A percentile compares a stretch with the other conserved stretches of the same genome.
These are phyloP conservation scores for Psophocarpus tetragonolobus DNA, from an alignment of 306 rosid genomes.

Conservation along the genomic window DNA sequence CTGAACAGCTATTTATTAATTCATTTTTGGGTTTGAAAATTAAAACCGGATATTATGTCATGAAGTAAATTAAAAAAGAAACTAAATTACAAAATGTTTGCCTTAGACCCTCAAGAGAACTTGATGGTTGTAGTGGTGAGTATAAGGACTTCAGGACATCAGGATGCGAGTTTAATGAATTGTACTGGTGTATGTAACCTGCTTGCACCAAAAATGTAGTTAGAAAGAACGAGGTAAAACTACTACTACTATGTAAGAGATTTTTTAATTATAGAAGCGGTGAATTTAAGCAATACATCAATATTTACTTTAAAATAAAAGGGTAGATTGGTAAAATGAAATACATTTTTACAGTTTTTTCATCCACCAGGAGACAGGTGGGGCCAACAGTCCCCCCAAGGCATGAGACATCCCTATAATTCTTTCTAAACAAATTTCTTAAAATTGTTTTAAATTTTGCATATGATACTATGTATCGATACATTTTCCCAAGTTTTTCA, in stretches of 20 bases:
- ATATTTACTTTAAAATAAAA: not conserved
- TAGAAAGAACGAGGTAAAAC: conserved; percentile 22
- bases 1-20: not conserved
- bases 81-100: conserved; percentile 36
- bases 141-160: conserved; percentile 93
- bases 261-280: conserved; percentile 7
- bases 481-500: not conserved
- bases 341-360: conserved; percentile 9
- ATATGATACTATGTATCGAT: not conserved
- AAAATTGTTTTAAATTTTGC: not conserved
- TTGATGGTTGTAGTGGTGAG: conserved; percentile 96
- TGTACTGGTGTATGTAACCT: conserved; percentile 92
- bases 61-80: conserved; percentile 35
- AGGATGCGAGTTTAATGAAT: conserved; percentile 93
- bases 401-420: not conserved
- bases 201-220: conserved; percentile 39
- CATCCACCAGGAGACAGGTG: not conserved
- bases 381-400: not conserved
- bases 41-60: conserved; percentile 7
- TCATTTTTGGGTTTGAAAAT: conserved; percentile 8
- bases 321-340: conserved; percentile 3
- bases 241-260: not conserved
- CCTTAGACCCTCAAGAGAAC: conserved; percentile 99
- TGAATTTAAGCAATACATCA: conserved; percentile 18
- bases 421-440: not conserved